Conservation (phyloP, 2,329 filamentous ascomycete genomes). For the Davidsoniella eucalypti region DNA sequence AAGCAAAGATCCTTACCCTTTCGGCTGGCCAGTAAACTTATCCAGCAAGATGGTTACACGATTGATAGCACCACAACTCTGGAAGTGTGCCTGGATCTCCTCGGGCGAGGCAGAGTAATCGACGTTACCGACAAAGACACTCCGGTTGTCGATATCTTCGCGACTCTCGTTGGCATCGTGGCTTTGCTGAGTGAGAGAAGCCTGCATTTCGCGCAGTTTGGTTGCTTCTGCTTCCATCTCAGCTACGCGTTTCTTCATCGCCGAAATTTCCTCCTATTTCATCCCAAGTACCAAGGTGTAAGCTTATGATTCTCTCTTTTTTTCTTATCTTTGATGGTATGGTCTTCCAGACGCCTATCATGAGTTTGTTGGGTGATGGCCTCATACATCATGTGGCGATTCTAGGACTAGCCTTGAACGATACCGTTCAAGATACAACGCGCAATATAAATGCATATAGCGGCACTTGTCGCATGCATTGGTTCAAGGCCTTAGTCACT, state of each 20-base stretch:
- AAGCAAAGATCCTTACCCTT: conserved; percentile 52
- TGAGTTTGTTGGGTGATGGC: too few species aligned
- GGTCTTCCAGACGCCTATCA: too few species aligned
- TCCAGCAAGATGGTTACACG: conserved; percentile 93
- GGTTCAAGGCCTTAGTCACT: too few species aligned
- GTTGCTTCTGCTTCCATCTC: conserved; percentile 85
- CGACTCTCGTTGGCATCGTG: conserved; percentile 79
- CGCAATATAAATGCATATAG: too few species aligned
- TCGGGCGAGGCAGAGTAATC: conserved; percentile 95
- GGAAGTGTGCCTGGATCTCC: conserved; percentile 96
- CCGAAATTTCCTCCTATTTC: conserved; percentile 59
- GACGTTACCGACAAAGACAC: conserved; percentile 96
- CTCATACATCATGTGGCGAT: too few species aligned
- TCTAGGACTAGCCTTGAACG: too few species aligned
- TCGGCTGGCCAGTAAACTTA: conserved; percentile 98
- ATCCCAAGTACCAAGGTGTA: conserved; percentile 1
- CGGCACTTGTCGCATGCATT: background rate
- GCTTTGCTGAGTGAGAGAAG: conserved; percentile 66
- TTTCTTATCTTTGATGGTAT: background rate
- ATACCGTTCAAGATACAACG: background rate
- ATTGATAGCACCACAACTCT: conserved; percentile 94
- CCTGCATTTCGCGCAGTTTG: conserved; percentile 76
- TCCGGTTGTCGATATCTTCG: conserved; percentile 86
- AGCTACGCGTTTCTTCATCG: conserved; percentile 72
- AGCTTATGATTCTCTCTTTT: conserved; percentile 4